Base-by-base conservation (phyloP, 164 flowering plant species). In the Chimonanthus salicifolius region DNA sequence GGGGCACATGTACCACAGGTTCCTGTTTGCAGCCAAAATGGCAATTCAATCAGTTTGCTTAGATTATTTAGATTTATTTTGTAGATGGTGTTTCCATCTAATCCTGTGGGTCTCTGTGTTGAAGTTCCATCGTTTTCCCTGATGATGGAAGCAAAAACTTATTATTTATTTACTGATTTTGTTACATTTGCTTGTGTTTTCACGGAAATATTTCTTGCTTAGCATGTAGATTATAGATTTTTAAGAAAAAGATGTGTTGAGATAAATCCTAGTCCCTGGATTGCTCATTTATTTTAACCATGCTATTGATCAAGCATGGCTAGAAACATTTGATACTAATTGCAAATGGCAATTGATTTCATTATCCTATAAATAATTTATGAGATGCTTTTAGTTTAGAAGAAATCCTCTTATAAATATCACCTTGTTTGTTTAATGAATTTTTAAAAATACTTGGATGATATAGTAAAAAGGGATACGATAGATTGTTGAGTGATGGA, bases 1-100 rank as follows among this genome's bases (percentile, higher is more conserved):
- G 88, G 88, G 69, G 85, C 83, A 21, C 75, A 79, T 44, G 88
- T 82, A 74, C 86, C 85, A 58, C 88, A 85, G 86, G 88, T 85
- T 78, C 60, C 15, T 43, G 8, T 10, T 2, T 4, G 20, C 45
- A 9, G 60, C 47, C 6, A 43, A 65, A n/a, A 43, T 33, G n/a
- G 9, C 46, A 43, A 65, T 65, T 65, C 68, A 65, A 65, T 20
- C 21, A 20, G 21, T 20, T 20, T 20, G 21, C 15, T 54, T 33
- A 33, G 33, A 33, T 16, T 54, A 54, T 54, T 9, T 54, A 54
- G 15, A 54, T 13, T 54, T 54, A 10, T 54, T 10, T 10, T 54
- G 11, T 16, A 3, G 9, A 16, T 54, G 15, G 15, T 54, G 10
- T 54, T 0, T 54, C 58, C 16, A 13, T 54, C n/a, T 54, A 54